These are phyloP conservation scores for Wickerhamomyces pijperi DNA, from an alignment of 805 yeast species.

Conservation along the genomic window DNA sequence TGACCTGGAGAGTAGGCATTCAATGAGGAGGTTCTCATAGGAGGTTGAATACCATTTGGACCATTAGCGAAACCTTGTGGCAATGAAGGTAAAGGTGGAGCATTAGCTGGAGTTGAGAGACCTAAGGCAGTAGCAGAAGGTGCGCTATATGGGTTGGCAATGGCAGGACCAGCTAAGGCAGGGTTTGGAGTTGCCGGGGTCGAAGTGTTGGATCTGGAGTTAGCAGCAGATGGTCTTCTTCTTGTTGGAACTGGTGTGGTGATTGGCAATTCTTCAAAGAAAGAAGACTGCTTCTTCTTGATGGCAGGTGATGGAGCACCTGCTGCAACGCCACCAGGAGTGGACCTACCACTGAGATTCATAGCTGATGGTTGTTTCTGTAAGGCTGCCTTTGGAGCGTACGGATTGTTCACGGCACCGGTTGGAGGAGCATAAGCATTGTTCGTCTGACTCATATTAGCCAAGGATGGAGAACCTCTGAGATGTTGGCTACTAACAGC, in stretches of 20 bases:
- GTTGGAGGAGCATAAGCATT: slow-evolving; percentile 2
- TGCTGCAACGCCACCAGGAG: slow-evolving; percentile 1
- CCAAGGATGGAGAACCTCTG: neutral
- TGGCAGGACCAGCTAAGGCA: neutral
- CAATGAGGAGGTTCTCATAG: no score
- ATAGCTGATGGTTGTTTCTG: neutral
- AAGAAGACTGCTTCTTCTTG: slow-evolving; percentile 27
- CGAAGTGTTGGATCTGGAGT: slow-evolving; percentile 5
- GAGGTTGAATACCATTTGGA: neutral
- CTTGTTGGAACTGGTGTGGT: slow-evolving; percentile 9
- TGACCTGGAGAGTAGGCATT: no score
- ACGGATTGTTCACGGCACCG: neutral
- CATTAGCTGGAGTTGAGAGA: slow-evolving; percentile 7
- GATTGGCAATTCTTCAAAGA: slow-evolving; percentile 51
- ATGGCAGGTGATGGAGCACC: slow-evolving; percentile 6
- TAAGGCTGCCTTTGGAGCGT: slow-evolving; percentile 1
- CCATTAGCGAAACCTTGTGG: neutral
- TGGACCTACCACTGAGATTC: neutral
- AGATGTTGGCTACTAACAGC: neutral
- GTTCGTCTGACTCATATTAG: neutral
- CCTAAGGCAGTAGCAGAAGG: slow-evolving; percentile 5
- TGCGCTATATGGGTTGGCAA: slow-evolving; percentile 1
- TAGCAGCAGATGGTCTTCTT: slow-evolving; percentile 5
- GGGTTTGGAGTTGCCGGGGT: slow-evolving; percentile 1
- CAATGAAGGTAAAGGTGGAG: slow-evolving; percentile 6